phyloP scores from a whole-genome alignment of 805 yeast species.

The Komagataella kurtzmanii region DNA sequence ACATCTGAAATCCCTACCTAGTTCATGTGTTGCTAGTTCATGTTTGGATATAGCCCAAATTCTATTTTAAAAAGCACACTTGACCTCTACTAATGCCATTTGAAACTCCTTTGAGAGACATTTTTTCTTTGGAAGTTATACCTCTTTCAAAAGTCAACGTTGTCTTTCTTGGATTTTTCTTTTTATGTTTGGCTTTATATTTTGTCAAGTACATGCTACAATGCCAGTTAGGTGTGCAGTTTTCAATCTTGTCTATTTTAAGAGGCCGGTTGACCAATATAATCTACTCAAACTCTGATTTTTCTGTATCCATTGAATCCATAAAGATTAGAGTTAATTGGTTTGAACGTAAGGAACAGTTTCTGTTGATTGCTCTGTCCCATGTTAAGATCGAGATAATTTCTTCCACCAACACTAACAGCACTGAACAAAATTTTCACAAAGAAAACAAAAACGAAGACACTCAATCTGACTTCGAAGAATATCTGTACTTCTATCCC shows the following conservation, averaged over 20 bases:
- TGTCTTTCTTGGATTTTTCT: background rate
- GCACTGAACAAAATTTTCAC: background rate
- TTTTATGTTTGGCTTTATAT: background rate
- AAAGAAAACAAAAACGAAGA: background rate
- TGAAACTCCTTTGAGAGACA: background rate
- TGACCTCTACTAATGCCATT: background rate
- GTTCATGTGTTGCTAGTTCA: background rate
- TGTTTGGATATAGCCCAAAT: too few relatives aligned
- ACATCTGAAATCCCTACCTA: background rate
- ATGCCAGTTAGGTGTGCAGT: background rate
- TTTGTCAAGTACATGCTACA: background rate
- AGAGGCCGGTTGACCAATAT: background rate
- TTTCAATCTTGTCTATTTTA: background rate
- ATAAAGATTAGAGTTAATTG: background rate
- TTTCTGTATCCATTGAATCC: background rate
- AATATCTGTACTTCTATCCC: background rate
- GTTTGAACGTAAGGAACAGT: background rate
- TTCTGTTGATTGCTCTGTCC: background rate
- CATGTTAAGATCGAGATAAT: background rate
- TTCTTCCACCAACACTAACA: background rate
- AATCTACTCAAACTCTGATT: background rate
- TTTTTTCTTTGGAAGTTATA: background rate
- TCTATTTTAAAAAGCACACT: background rate
- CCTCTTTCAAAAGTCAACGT: background rate
- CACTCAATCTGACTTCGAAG: background rate